A percentile compares a stretch with the other conserved stretches of the same genome.
phyloP scores from a whole-genome alignment of 2,329 filamentous ascomycete genomes.

The Mariannaea sp. region DNA sequence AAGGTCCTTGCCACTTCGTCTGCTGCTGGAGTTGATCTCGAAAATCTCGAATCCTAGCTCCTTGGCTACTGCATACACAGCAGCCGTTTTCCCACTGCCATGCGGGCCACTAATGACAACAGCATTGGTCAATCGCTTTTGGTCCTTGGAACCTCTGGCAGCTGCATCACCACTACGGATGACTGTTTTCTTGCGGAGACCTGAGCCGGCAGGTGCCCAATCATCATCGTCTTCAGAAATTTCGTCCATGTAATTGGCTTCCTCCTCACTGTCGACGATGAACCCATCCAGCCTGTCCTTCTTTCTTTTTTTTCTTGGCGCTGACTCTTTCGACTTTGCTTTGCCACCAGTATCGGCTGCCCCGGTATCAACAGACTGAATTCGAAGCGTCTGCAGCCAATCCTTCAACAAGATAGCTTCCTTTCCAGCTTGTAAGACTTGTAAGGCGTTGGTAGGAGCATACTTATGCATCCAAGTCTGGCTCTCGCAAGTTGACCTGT shows the following conservation, averaged over 20 bases:
- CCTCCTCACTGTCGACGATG: constrained; percentile 78
- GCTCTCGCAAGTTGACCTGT: constrained; percentile 75
- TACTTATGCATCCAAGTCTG: constrained; percentile 84
- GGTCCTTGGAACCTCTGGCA: constrained; percentile 47
- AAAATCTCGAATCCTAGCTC: constrained; percentile 94
- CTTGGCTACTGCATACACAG: constrained; percentile 88
- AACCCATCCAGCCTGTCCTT: constrained; percentile 81
- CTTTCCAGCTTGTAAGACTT: constrained; percentile 75
- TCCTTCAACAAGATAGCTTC: constrained; percentile 75
- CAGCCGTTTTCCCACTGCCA: constrained; percentile 91
- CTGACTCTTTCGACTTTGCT: constrained; percentile 38
- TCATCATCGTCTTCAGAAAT: constrained; percentile 64
- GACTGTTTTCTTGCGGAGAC: constrained; percentile 57
- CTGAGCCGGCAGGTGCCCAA: constrained; percentile 45
- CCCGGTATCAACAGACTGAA: constrained; percentile 75
- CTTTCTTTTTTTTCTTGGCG: constrained; percentile 66
- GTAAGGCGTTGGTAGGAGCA: constrained; percentile 67
- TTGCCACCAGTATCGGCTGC: constrained; percentile 42
- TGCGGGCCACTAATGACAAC: constrained; percentile 88
- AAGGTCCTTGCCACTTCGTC: constrained; percentile 87
- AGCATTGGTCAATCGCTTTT: constrained; percentile 67
- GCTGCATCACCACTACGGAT: constrained; percentile 50
- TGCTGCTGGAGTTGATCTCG: constrained; percentile 84
- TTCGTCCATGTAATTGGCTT: constrained; percentile 71
- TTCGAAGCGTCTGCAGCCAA: constrained; percentile 78